Evolutionary conservation across 140 eudicot genomes (phyloP).

Genomic region (Erigeron philadelphicus): DNA sequence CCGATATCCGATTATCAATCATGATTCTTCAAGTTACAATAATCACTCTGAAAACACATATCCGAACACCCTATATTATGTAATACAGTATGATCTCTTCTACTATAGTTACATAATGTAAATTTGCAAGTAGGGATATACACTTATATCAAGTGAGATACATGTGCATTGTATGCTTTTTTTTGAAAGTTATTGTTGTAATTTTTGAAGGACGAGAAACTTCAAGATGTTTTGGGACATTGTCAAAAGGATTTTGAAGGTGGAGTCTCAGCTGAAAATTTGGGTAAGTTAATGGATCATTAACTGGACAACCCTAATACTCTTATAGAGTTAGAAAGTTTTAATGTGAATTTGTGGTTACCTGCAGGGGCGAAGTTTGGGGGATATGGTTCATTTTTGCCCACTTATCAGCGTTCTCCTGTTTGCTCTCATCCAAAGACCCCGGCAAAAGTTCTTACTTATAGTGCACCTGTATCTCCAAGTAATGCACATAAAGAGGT

Average conservation of each 20-base stretch:
- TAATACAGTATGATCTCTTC: not conserved
- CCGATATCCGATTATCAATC: not conserved
- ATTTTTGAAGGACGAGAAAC: constrained; percentile 70
- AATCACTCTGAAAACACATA: not conserved
- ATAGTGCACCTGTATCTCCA: constrained; percentile 45
- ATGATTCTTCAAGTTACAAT: not conserved
- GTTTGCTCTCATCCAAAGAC: constrained; percentile 51
- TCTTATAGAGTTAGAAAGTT: constrained; percentile 17
- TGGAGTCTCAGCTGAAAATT: constrained; percentile 77
- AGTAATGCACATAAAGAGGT: constrained; percentile 61
- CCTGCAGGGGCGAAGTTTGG: constrained; percentile 83
- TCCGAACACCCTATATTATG: not conserved
- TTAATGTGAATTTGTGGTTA: constrained; percentile 29
- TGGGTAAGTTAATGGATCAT: constrained; percentile 56
- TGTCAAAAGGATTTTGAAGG: constrained; percentile 91
- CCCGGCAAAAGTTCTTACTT: constrained; percentile 43
- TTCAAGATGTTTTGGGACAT: constrained; percentile 82
- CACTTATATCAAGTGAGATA: not conserved
- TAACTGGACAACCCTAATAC: constrained; percentile 9
- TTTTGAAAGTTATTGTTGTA: constrained; percentile 5
- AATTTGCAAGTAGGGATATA: not conserved
- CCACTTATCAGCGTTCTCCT: constrained; percentile 81
- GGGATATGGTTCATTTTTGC: constrained; percentile 90
- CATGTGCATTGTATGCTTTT: not conserved
- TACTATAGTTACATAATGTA: not conserved